Base-by-base conservation (phyloP, 116 monocot species). In the Posidonia oceanica region DNA sequence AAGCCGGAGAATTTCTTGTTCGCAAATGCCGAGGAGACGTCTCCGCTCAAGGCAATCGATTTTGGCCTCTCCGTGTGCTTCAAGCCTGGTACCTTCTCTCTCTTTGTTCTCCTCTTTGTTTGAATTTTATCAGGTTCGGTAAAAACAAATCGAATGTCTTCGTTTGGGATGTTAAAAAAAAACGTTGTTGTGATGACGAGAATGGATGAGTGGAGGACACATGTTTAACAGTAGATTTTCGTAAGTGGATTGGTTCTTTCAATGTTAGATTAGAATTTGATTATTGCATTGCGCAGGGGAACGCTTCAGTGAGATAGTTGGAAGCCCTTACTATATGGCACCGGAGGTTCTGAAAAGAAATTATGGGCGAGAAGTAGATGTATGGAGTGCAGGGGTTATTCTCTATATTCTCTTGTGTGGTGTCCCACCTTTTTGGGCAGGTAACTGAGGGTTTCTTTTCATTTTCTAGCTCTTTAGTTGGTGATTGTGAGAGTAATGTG, bases 361-460 rank as follows among this genome's bases (percentile, higher is more conserved):
- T 39, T 91, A 91, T 61, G 87, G 91, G 0, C 84, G 75, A 18
- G 86, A 90, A 59, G 78, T 82, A 12, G 90, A 91, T 72, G 78
- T 87, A 16, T 87, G 87, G 91, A 91, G 91, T 70, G 91, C 91
- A n/a, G 91, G 91, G 10, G 87, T 91, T 57, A 87, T 91, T 60
- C 81, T 91, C 60, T 91, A 91, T 66, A 91, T 91, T 63, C 78
- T 91, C 69, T 56, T 91, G 2, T 91, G 91, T 72, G 91, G 91
- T 59, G 84, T 91, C 29, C 91, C 91, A 42, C 87, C 91, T 13
- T 91, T 91, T 64, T 91, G 91, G 91, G 91, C 87, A 82, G 90
- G 90, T 91, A 68, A 2, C 17, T 39, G 20, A 20, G 48, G 7
- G 7, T 48, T 48, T 48, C 56, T 54, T 18, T 58, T 58, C 17